These are phyloP conservation scores for Zymoseptoria brevis DNA, from an alignment of 2,329 filamentous ascomycete species.

Conservation along the genomic window DNA sequence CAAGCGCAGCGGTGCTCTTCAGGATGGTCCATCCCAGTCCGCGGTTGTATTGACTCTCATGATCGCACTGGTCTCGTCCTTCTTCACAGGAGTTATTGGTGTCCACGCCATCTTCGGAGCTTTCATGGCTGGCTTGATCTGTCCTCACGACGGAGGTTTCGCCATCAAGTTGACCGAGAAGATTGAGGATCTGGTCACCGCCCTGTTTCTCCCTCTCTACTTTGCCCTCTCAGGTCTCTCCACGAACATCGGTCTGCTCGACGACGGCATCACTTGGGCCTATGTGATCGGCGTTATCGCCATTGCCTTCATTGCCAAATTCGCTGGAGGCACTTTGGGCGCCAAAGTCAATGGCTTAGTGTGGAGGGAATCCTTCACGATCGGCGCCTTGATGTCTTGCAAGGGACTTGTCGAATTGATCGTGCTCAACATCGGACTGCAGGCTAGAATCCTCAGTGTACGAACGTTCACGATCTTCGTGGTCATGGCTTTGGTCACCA, in stretches of 20 bases:
- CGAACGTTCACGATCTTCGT: constrained; percentile 90
- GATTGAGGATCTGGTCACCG: constrained; percentile 81
- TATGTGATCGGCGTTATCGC: constrained; percentile 79
- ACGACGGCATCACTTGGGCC: constrained; percentile 76
- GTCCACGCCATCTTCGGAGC: constrained; percentile 92
- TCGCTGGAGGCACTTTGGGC: constrained; percentile 71
- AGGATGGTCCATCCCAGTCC: constrained; percentile 80
- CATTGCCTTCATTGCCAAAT: constrained; percentile 78
- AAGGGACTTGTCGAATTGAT: constrained; percentile 93
- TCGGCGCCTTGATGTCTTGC: constrained; percentile 90
- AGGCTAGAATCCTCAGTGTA: constrained; percentile 71
- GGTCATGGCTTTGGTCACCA: constrained; percentile 84
- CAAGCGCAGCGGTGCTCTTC: constrained; percentile 64
- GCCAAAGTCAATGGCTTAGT: constrained; percentile 68
- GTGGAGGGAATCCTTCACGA: constrained; percentile 83
- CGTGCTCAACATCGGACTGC: constrained; percentile 78
- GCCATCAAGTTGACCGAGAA: constrained; percentile 89
- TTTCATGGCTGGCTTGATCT: constrained; percentile 82
- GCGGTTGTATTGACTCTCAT: constrained; percentile 77
- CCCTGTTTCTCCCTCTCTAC: constrained; percentile 80
- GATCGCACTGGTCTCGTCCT: constrained; percentile 68
- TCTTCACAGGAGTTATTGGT: constrained; percentile 85
- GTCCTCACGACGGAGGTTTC: constrained; percentile 82
- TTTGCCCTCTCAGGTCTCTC: constrained; percentile 87
- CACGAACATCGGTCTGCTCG: constrained; percentile 76